Evolutionary conservation across 2,329 filamentous ascomycete species (phyloP).

Genomic region (Monosporascus sp.): DNA sequence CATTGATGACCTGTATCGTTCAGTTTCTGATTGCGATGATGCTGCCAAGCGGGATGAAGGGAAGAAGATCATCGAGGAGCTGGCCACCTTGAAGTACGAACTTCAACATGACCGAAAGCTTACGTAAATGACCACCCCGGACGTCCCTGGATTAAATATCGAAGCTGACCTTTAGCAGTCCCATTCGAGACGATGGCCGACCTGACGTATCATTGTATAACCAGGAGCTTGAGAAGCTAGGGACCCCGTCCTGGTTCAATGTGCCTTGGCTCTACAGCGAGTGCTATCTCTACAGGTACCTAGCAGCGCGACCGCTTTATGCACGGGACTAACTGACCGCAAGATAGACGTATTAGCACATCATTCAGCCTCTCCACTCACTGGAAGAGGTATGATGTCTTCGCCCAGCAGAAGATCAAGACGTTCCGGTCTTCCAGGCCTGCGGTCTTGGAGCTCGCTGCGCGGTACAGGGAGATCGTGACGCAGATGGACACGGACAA

Average conservation of each 20-base stretch:
- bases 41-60: constrained; percentile 69
- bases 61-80: constrained; percentile 74
- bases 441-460: constrained; percentile 75
- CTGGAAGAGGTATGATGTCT: constrained; percentile 90
- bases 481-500: constrained; percentile 55
- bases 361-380: constrained; percentile 70
- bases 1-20: constrained; percentile 89
- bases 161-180: constrained; percentile 39
- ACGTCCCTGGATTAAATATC: not conserved
- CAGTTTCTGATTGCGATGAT: constrained; percentile 55
- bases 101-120: constrained; percentile 81
- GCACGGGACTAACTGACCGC: constrained; percentile 7
- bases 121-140: constrained; percentile 48
- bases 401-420: constrained; percentile 80
- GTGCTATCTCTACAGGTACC: constrained; percentile 84
- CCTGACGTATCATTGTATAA: constrained; percentile 80
- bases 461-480: constrained; percentile 71
- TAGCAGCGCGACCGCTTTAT: constrained; percentile 1
- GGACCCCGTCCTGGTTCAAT: constrained; percentile 73
- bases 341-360: constrained; percentile 64
- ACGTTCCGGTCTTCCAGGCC: constrained; percentile 90
- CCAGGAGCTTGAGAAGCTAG: constrained; percentile 70
- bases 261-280: constrained; percentile 87
- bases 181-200: constrained; percentile 70
- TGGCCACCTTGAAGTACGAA: constrained; percentile 88